These are phyloP conservation scores for Clitoria ternatea DNA, from an alignment of 306 rosid genomes.

Conservation along the genomic window DNA sequence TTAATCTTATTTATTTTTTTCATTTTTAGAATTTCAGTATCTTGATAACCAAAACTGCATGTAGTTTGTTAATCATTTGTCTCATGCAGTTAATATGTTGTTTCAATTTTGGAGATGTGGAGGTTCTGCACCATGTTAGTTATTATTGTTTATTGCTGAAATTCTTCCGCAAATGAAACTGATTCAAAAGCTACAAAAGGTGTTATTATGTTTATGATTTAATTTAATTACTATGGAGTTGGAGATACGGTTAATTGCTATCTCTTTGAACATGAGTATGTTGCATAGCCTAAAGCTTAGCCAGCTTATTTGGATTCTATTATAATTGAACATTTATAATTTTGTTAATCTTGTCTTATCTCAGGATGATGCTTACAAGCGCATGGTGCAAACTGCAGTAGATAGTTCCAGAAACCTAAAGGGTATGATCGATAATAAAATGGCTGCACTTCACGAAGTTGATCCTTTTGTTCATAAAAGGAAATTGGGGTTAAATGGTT, in stretches of 20 bases:
- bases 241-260: conserved; percentile 3
- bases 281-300: background rate
- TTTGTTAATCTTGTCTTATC: conserved; percentile 32
- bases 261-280: background rate
- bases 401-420: conserved; percentile 42
- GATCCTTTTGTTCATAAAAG: conserved; percentile 36
- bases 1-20: background rate
- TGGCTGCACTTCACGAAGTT: conserved; percentile 33
- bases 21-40: background rate
- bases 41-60: background rate
- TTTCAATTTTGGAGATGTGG: background rate
- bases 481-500: conserved; percentile 39
- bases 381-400: conserved; percentile 37
- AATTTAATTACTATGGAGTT: background rate
- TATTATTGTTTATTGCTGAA: conserved; percentile 3
- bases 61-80: background rate
- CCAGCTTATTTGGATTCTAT: conserved; percentile 9
- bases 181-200: background rate
- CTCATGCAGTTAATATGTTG: background rate
- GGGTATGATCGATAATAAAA: conserved; percentile 30
- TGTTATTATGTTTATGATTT: conserved; percentile 7
- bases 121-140: background rate
- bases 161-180: background rate
- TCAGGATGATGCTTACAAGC: conserved; percentile 51
- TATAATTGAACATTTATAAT: background rate